Base-by-base conservation (phyloP, 2,329 filamentous ascomycete species). In the Exophiala lecanii-corni region DNA sequence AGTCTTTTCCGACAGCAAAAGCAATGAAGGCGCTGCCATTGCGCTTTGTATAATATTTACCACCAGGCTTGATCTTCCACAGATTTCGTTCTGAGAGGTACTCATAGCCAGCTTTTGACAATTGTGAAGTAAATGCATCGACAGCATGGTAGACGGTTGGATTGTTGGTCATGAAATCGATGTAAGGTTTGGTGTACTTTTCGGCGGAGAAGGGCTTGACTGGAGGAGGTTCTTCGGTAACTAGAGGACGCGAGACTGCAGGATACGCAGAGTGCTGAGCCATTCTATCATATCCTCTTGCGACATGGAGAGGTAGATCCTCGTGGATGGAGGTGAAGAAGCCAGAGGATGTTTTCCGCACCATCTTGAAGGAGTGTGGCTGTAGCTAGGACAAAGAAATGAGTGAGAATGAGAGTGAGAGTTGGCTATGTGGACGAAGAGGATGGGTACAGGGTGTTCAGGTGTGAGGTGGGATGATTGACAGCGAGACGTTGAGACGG, bases 111-210 rank as follows among this genome's bases (percentile, higher is more conserved):
- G 79, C 72, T 28, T 78, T 74, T 50, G 76, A 72, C 36, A 96
- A 75, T 58, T 89, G 82, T 44, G 74, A 71, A 57, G 83, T 81
- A 62, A 95, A 87, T 56, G 87, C 79, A 45, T 81, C 77, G 19
- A 96, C 89, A 1, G 87, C 81, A 59, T 98, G 92, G 64, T 94
- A 98, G 35, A 96, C 79, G 6, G 92, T 97, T 0, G 92, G 92
- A 61, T 96, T 95, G 50, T 85, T 76, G 33, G 81, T 85, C 70
- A 97, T 77, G 62, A 96, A 97, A 39, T 87, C 76, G 62, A 84
- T 83, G 63, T 94, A 96, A 1, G 89, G 87, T 66, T 88, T 74
- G 6, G 86, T 85, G 63, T 89, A 94, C 46, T 73, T 74, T 57
- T 81, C 80, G 3, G 68, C 65, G 9, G 51, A 54, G 39, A 66